Evolutionary conservation across 345 rosid genomes (phyloP).

Genomic region (rapeseed (Brassica napus)): DNA sequence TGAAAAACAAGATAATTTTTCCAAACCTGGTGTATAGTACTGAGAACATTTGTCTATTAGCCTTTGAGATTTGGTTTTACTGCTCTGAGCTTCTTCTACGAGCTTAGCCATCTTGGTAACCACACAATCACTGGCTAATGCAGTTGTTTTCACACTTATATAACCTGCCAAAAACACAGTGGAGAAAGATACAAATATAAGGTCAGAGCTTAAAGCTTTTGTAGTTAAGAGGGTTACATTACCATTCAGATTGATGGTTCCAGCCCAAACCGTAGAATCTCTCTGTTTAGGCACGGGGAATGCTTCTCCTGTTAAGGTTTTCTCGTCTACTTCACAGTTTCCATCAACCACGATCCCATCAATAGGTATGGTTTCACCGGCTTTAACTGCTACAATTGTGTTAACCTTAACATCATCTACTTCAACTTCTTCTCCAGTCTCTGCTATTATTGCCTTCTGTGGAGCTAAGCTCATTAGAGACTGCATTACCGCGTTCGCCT

Average conservation of each 20-base stretch:
- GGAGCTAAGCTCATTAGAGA: conserved; percentile 82
- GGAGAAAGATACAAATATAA: neutral
- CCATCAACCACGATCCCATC: conserved; percentile 91
- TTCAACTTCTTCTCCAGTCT: conserved; percentile 83
- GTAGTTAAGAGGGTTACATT: conserved; percentile 15
- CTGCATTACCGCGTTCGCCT: conserved; percentile 89
- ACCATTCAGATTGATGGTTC: conserved; percentile 82
- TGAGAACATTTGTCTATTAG: conserved; percentile 69
- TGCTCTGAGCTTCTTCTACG: conserved; percentile 94
- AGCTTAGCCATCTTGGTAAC: conserved; percentile 91
- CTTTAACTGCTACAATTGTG: conserved; percentile 74
- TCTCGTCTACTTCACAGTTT: conserved; percentile 88
- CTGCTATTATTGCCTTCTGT: conserved; percentile 74
- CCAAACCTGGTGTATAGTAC: conserved; percentile 81
- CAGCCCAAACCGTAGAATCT: conserved; percentile 84
- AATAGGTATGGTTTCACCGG: conserved; percentile 81
- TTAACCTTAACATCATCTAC: conserved; percentile 64
- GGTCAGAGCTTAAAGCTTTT: neutral
- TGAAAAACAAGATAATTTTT: neutral
- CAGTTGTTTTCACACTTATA: conserved; percentile 68
- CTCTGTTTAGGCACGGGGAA: conserved; percentile 74
- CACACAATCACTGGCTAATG: conserved; percentile 77
- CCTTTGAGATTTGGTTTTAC: conserved; percentile 73
- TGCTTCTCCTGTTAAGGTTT: conserved; percentile 84
- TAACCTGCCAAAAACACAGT: conserved; percentile 51